These are phyloP conservation scores for Chrysanthemum makinoi DNA, from an alignment of 129 eudicot genomes.

Conservation along the genomic window DNA sequence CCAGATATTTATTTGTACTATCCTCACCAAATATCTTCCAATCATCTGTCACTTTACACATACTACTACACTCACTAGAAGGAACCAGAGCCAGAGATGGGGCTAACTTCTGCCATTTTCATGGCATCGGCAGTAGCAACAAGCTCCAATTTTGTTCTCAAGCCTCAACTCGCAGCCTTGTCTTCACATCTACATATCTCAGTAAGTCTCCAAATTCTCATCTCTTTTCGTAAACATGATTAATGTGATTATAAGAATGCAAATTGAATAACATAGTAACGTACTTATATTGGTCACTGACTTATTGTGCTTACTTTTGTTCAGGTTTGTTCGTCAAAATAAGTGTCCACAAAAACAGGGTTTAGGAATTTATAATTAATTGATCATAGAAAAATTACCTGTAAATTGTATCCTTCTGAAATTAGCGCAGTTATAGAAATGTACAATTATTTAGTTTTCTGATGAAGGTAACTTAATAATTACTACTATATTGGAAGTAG, in stretches of 20 bases:
- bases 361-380: no score
- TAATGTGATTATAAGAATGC: not conserved
- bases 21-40: slow-evolving; percentile 27
- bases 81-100: slow-evolving; percentile 17
- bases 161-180: slow-evolving; percentile 16
- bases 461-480: no score
- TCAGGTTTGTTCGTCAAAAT: no score
- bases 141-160: slow-evolving; percentile 22
- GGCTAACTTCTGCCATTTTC: slow-evolving; percentile 27
- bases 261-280: not conserved
- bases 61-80: not conserved
- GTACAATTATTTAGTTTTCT: no score
- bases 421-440: no score
- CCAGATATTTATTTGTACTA: slow-evolving; percentile 22
- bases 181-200: slow-evolving; percentile 20
- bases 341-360: no score
- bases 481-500: no score
- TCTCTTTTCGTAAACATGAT: not conserved
- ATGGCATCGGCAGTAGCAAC: slow-evolving; percentile 29
- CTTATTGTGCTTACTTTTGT: no score
- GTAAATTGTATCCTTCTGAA: no score
- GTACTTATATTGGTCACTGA: no score
- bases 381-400: no score
- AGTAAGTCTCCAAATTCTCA: slow-evolving; percentile 30
- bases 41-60: slow-evolving; percentile 20